Percentiles rank a stretch among this genome's conserved stretches.
Evolutionary conservation across 345 rosid species (phyloP).

Genomic region (Leavenworthia alabamica): DNA sequence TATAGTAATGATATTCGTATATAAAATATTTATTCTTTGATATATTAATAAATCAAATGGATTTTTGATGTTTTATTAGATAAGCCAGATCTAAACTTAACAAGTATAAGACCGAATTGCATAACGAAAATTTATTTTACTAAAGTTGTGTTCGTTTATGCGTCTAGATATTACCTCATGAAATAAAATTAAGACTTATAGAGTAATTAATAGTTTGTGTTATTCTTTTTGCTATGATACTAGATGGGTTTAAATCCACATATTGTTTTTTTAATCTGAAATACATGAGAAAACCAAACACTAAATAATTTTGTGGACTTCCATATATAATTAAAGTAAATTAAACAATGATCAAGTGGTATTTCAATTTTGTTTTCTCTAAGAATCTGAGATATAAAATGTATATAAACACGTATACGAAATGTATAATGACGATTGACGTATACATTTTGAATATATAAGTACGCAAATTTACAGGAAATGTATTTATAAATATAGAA

Average conservation of each 20-base stretch:
- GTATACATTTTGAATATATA: neutral
- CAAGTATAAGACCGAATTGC: too few species aligned
- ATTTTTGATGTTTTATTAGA: neutral
- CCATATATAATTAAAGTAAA: neutral
- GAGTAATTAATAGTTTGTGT: neutral
- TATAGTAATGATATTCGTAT: too few species aligned
- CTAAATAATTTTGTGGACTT: neutral
- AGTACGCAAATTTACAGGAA: neutral
- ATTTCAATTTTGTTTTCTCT: neutral
- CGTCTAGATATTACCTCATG: too few species aligned
- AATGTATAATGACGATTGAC: slow-evolving; percentile 21
- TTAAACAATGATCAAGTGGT: neutral
- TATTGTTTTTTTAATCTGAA: too few species aligned
- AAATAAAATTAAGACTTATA: neutral
- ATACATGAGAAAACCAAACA: neutral
- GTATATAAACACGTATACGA: slow-evolving; percentile 9
- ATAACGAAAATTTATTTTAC: too few species aligned
- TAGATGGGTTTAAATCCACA: neutral
- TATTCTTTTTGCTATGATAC: neutral
- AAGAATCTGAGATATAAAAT: neutral
- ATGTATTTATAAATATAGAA: neutral
- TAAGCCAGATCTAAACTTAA: too few species aligned
- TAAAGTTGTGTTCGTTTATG: too few species aligned
- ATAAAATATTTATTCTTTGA: too few species aligned
- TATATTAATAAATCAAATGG: neutral